These are phyloP conservation scores for Vitis amurensis DNA, from an alignment of 164 flowering plant species.

Conservation along the genomic window DNA sequence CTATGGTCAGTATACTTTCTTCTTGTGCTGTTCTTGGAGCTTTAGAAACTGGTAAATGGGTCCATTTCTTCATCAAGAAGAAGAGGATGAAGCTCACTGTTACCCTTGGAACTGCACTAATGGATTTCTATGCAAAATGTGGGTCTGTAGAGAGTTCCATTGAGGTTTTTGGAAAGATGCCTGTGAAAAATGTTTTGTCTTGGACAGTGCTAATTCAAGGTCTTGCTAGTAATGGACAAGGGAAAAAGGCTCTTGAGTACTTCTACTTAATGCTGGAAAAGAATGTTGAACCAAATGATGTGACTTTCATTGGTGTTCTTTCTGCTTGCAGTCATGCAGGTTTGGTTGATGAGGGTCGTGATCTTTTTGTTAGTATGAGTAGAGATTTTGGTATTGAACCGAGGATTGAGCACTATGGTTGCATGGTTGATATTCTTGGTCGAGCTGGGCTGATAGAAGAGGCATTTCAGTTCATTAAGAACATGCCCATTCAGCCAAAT, in stretches of 20 bases:
- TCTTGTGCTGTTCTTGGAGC: constrained; percentile 59
- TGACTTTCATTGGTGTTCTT: constrained; percentile 48
- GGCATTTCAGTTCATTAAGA: constrained; percentile 40
- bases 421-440: constrained; percentile 54
- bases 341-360: constrained; percentile 43
- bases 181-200: constrained; percentile 33
- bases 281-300: constrained; percentile 36
- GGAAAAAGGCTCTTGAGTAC: constrained; percentile 33
- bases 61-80: constrained; percentile 38
- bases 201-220: constrained; percentile 51
- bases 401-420: constrained; percentile 50
- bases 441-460: constrained; percentile 49
- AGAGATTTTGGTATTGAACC: constrained; percentile 45
- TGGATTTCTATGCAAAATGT: constrained; percentile 53
- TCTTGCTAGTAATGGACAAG: constrained; percentile 39
- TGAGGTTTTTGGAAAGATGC: constrained; percentile 40
- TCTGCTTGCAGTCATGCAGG: constrained; percentile 53
- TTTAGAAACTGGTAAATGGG: constrained; percentile 44
- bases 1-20: constrained; percentile 54
- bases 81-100: constrained; percentile 38
- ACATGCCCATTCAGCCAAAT: constrained; percentile 46
- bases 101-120: constrained; percentile 43
- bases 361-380: constrained; percentile 34
- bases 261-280: constrained; percentile 29
- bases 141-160: constrained; percentile 37